These are phyloP conservation scores for Clonostachys solani DNA, from an alignment of 2,329 filamentous ascomycete species.

Conservation along the genomic window DNA sequence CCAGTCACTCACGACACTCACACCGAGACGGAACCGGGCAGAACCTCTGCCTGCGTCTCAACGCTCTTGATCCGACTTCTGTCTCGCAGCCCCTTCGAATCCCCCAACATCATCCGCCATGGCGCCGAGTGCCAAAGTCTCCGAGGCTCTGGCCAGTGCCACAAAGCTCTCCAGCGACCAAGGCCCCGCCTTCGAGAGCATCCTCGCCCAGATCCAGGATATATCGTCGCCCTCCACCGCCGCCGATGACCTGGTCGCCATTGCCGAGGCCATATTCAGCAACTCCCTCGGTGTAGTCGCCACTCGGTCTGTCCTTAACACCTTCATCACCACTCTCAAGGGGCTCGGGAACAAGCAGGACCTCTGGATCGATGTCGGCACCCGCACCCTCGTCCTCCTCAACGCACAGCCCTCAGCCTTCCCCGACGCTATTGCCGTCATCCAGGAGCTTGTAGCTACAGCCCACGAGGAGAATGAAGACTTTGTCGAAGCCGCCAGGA, in stretches of 20 bases:
- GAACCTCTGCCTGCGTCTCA: slow-evolving; percentile 1
- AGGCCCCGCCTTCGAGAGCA: slow-evolving; percentile 36
- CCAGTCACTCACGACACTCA: no score
- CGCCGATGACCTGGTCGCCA: slow-evolving; percentile 58
- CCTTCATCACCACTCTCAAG: slow-evolving; percentile 61
- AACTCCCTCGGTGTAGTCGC: slow-evolving; percentile 73
- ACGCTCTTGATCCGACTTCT: slow-evolving; percentile 1
- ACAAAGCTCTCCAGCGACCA: slow-evolving; percentile 32
- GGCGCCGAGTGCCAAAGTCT: slow-evolving; percentile 33
- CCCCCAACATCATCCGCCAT: slow-evolving; percentile 14
- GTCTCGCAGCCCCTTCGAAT: background rate
- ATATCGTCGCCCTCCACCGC: slow-evolving; percentile 32
- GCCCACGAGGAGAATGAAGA: slow-evolving; percentile 82
- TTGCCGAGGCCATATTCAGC: slow-evolving; percentile 62
- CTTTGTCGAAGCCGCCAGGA: slow-evolving; percentile 71
- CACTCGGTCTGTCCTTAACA: slow-evolving; percentile 64
- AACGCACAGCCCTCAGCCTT: slow-evolving; percentile 60
- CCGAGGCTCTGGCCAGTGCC: slow-evolving; percentile 35
- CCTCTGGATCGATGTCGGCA: slow-evolving; percentile 71
- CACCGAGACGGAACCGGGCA: no score
- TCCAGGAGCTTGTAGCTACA: slow-evolving; percentile 78
- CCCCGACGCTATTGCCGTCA: slow-evolving; percentile 76
- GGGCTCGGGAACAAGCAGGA: slow-evolving; percentile 52
- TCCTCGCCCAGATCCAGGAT: slow-evolving; percentile 37
- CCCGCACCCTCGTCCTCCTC: slow-evolving; percentile 66